Evolutionary conservation across 345 rosid genomes (phyloP).

Genomic region (Hibiscus tridactylites): DNA sequence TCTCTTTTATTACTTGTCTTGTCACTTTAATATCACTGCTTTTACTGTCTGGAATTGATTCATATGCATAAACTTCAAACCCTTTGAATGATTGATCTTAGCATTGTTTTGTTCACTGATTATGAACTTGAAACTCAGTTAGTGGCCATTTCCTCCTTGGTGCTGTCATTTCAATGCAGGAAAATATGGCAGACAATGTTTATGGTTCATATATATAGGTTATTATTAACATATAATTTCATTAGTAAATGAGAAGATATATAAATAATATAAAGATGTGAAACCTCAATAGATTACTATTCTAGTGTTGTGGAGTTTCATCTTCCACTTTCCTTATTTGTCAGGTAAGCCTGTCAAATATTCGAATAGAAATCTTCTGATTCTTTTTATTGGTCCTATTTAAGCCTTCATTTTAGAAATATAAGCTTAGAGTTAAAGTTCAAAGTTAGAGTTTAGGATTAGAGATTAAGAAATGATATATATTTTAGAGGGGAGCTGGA

Average conservation of each 20-base stretch:
- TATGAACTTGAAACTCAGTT: neutral
- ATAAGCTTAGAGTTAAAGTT: no score
- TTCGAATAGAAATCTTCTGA: no score
- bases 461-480: no score
- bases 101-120: neutral
- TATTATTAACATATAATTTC: neutral
- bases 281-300: neutral
- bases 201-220: neutral
- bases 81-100: neutral
- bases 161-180: slow-evolving; percentile 19
- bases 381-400: no score
- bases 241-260: neutral
- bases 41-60: slow-evolving; percentile 10
- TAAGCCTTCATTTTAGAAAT: no score
- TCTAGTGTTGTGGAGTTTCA: neutral
- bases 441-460: no score
- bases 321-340: slow-evolving; percentile 26
- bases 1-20: slow-evolving; percentile 3
- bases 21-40: slow-evolving; percentile 16
- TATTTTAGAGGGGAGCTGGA: no score
- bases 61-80: neutral
- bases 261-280: neutral
- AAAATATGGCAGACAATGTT: slow-evolving; percentile 17
- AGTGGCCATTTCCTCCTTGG: neutral
- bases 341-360: slow-evolving; percentile 2